Percentiles rank a stretch among this genome's conserved stretches.
These are phyloP conservation scores for Pyricularia grisea DNA, from an alignment of 2,329 filamentous ascomycete species.

Conservation along the genomic window DNA sequence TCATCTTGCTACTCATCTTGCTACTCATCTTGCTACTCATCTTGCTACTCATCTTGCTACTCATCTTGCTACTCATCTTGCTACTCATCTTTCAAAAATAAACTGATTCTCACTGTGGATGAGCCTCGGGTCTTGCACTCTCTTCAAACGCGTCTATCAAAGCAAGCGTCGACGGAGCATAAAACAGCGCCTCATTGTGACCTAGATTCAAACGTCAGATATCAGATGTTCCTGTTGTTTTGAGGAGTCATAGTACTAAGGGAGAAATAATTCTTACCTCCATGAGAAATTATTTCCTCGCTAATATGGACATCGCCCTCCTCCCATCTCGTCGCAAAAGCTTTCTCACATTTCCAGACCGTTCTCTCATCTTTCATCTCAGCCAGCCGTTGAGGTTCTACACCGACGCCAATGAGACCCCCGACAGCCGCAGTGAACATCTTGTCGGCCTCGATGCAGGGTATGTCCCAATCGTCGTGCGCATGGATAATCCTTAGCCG, in stretches of 20 bases:
- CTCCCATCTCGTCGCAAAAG: slow-evolving; percentile 37
- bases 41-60: too few relatives aligned
- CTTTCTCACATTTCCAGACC: slow-evolving; percentile 30
- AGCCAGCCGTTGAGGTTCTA: slow-evolving; percentile 23
- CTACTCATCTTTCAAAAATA: not conserved
- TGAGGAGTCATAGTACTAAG: not conserved
- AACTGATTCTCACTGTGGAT: not conserved
- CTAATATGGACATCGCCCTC: slow-evolving; percentile 38
- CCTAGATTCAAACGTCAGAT: not conserved
- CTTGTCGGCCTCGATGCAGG: slow-evolving; percentile 58
- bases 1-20: too few relatives aligned
- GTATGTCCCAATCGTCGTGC: slow-evolving; percentile 72
- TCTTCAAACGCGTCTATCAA: not conserved
- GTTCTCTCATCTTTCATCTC: slow-evolving; percentile 33
- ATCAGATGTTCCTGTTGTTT: not conserved
- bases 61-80: too few relatives aligned
- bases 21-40: too few relatives aligned
- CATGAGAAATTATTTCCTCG: slow-evolving; percentile 44
- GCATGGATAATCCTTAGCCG: slow-evolving; percentile 71
- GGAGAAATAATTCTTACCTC: slow-evolving; percentile 31
- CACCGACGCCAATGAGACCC: slow-evolving; percentile 32
- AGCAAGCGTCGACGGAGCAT: not conserved
- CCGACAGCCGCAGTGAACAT: slow-evolving; percentile 52
- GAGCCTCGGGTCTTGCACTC: not conserved
- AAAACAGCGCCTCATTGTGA: not conserved